Evolutionary conservation across 2,329 filamentous ascomycete genomes (phyloP).

Genomic region (Aaosphaeria arxii): DNA sequence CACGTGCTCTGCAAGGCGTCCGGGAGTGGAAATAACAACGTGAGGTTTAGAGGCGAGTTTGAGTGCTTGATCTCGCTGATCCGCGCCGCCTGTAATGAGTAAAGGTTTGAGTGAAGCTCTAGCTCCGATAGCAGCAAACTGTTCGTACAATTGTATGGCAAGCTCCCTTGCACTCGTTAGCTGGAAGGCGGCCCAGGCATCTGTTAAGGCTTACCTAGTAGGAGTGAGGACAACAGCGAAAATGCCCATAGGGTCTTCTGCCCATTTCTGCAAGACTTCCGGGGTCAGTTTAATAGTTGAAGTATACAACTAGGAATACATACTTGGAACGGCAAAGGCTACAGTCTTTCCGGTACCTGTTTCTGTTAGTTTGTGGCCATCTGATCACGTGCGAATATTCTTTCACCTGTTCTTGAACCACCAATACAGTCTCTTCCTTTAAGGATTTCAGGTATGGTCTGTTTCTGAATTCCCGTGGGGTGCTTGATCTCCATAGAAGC

Average conservation of each 20-base stretch:
- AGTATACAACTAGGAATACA: too few relatives aligned
- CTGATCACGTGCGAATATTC: too few relatives aligned
- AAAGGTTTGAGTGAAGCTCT: conserved; percentile 83
- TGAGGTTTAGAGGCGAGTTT: conserved; percentile 80
- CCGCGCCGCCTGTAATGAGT: conserved; percentile 86
- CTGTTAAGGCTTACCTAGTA: conserved; percentile 4
- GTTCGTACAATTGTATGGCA: conserved; percentile 93
- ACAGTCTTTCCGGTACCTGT: conserved; percentile 98
- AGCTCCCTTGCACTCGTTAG: conserved; percentile 62
- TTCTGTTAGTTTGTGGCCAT: conserved; percentile 51
- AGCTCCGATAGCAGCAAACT: conserved; percentile 88
- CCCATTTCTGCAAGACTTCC: conserved; percentile 73
- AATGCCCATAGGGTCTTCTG: conserved; percentile 86
- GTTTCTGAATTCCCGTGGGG: conserved; percentile 89
- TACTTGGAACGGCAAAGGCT: conserved; percentile 87
- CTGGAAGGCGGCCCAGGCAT: background rate
- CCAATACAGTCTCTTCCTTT: conserved; percentile 92
- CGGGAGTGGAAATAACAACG: conserved; percentile 87
- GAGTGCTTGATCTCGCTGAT: conserved; percentile 89
- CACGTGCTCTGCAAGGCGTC: conserved; percentile 90
- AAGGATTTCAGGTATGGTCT: conserved; percentile 88
- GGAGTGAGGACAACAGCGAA: conserved; percentile 88
- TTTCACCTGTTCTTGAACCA: conserved; percentile 42
- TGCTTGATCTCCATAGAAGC: conserved; percentile 74
- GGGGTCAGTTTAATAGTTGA: too few relatives aligned